Evolutionary conservation across 495 filamentous ascomycete genomes (phyloP).

Genomic region (Polyplosphaeria fusca): DNA sequence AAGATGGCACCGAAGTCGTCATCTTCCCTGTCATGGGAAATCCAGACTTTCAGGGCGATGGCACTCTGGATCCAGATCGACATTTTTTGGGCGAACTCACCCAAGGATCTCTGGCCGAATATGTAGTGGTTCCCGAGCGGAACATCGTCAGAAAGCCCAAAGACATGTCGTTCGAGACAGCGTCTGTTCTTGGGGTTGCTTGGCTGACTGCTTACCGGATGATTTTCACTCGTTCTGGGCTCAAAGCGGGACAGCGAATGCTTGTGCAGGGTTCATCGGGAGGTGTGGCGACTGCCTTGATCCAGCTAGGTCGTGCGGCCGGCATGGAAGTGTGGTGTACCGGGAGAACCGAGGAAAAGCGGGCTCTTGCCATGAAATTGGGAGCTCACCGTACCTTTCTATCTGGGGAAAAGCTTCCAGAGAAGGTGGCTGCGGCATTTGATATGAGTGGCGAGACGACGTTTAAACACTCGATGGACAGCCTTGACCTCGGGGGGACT

Average conservation of each 20-base stretch:
- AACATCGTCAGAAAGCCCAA: slow-evolving; percentile 20
- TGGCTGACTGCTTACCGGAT: slow-evolving; percentile 41
- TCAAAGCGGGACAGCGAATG: slow-evolving; percentile 36
- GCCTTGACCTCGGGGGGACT: slow-evolving; percentile 8
- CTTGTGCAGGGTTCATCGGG: slow-evolving; percentile 37
- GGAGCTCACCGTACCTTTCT: slow-evolving; percentile 14
- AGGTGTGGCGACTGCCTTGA: slow-evolving; percentile 36
- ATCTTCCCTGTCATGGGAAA: slow-evolving; percentile 34
- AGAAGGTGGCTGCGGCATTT: slow-evolving; percentile 17
- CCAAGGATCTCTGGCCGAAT: slow-evolving; percentile 37
- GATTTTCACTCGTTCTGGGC: slow-evolving; percentile 33
- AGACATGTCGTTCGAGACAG: slow-evolving; percentile 13
- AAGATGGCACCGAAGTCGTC: slow-evolving; percentile 33
- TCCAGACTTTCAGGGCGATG: slow-evolving; percentile 31
- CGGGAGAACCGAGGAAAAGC: slow-evolving; percentile 32
- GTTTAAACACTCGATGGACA: slow-evolving; percentile 16
- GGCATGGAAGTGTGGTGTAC: slow-evolving; percentile 37
- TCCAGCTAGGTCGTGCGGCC: slow-evolving; percentile 35
- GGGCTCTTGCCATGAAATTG: slow-evolving; percentile 10
- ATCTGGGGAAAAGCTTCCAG: slow-evolving; percentile 12
- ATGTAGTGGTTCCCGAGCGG: slow-evolving; percentile 20
- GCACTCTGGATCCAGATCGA: slow-evolving; percentile 35
- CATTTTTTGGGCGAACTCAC: slow-evolving; percentile 34
- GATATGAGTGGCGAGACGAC: slow-evolving; percentile 14
- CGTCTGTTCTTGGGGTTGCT: slow-evolving; percentile 33